Evolutionary conservation across 768 basidiomycete species (phyloP).

Genomic region (Tulasnella sp.): DNA sequence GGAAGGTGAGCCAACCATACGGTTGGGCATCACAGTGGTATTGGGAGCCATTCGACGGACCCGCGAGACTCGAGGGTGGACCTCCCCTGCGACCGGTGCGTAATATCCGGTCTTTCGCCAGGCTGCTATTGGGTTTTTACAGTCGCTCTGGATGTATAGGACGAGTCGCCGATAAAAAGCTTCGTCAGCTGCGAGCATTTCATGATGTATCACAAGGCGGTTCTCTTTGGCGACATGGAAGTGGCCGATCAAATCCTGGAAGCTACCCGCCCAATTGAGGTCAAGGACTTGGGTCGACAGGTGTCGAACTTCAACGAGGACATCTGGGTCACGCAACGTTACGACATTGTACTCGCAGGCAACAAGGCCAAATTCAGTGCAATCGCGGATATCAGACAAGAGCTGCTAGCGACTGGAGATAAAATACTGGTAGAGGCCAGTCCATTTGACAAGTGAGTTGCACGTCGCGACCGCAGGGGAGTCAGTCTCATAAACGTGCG

Average conservation of each 20-base stretch:
- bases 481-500: background rate
- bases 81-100: background rate
- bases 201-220: slow-evolving; percentile 60
- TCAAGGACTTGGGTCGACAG: slow-evolving; percentile 49
- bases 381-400: slow-evolving; percentile 37
- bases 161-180: background rate
- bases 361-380: slow-evolving; percentile 50
- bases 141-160: background rate
- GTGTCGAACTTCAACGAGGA: slow-evolving; percentile 44
- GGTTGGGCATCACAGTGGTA: slow-evolving; percentile 37
- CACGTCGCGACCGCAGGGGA: background rate
- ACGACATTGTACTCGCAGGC: slow-evolving; percentile 46
- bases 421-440: slow-evolving; percentile 65
- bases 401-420: slow-evolving; percentile 46
- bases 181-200: slow-evolving; percentile 52
- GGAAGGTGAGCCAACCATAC: slow-evolving; percentile 19
- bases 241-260: slow-evolving; percentile 40
- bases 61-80: background rate
- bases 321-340: slow-evolving; percentile 41
- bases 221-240: slow-evolving; percentile 43
- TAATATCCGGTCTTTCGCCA: background rate
- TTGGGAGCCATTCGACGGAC: slow-evolving; percentile 38
- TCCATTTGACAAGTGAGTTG: slow-evolving; percentile 37
- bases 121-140: background rate
- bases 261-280: slow-evolving; percentile 35